phyloP scores from a whole-genome alignment of 345 rosid species.

The Gossypium bickii region DNA sequence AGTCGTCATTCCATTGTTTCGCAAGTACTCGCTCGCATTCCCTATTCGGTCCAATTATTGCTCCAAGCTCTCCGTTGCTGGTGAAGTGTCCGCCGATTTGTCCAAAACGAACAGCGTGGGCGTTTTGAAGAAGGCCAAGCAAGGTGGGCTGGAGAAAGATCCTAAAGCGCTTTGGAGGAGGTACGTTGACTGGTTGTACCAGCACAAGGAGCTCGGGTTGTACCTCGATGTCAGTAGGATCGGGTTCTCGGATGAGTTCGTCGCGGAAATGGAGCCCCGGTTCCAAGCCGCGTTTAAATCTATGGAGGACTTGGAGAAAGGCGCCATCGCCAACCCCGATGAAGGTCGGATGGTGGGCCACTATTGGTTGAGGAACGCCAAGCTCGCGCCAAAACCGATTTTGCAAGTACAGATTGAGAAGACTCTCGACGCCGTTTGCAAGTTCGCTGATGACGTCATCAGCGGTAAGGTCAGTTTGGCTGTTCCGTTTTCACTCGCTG shows the following conservation, averaged over 20 bases:
- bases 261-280: slow-evolving; percentile 71
- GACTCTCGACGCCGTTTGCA: slow-evolving; percentile 62
- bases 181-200: slow-evolving; percentile 90
- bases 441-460: slow-evolving; percentile 68
- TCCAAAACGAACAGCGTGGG: slow-evolving; percentile 14
- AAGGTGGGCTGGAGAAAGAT: slow-evolving; percentile 58
- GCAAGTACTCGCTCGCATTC: slow-evolving; percentile 36
- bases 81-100: slow-evolving; percentile 49
- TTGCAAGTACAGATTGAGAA: slow-evolving; percentile 61
- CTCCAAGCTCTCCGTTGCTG: slow-evolving; percentile 43
- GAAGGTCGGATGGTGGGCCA: slow-evolving; percentile 99
- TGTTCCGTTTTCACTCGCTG: background rate
- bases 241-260: slow-evolving; percentile 78
- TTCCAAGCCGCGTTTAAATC: slow-evolving; percentile 64
- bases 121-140: slow-evolving; percentile 20
- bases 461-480: slow-evolving; percentile 69
- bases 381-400: slow-evolving; percentile 57
- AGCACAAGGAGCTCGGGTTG: slow-evolving; percentile 83
- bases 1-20: slow-evolving; percentile 23
- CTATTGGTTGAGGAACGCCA: slow-evolving; percentile 82
- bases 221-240: slow-evolving; percentile 85
- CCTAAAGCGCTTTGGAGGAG: slow-evolving; percentile 65
- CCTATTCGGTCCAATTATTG: slow-evolving; percentile 30
- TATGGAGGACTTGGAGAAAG: slow-evolving; percentile 85
- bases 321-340: slow-evolving; percentile 93